phyloP scores from a whole-genome alignment of 306 rosid genomes.

The Calophaca sinica region DNA sequence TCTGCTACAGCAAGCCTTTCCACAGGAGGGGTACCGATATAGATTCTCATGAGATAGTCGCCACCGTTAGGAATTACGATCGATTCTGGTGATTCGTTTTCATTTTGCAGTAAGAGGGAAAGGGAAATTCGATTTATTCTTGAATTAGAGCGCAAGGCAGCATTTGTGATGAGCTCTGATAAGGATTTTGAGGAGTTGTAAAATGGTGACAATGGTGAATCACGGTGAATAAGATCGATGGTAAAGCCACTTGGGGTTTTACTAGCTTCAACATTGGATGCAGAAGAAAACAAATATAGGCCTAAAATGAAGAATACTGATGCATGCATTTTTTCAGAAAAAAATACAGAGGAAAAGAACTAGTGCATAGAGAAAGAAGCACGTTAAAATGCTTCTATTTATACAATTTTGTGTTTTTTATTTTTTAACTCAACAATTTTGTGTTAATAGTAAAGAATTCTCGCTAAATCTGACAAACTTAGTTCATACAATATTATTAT shows the following conservation, averaged over 20 bases:
- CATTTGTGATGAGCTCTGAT: neutral
- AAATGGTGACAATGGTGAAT: conserved; percentile 43
- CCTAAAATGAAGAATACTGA: neutral
- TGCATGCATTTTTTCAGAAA: neutral
- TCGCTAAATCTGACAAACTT: too few relatives aligned
- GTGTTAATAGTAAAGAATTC: too few relatives aligned
- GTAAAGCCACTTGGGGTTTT: conserved; percentile 9
- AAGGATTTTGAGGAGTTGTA: conserved; percentile 30
- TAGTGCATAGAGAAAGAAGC: neutral
- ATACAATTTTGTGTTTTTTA: neutral
- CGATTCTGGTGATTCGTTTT: neutral
- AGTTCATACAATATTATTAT: too few relatives aligned
- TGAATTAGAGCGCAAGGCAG: conserved; percentile 14
- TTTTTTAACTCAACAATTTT: too few relatives aligned
- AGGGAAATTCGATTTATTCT: neutral
- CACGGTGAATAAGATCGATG: conserved; percentile 43
- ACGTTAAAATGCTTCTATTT: neutral
- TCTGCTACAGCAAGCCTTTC: conserved; percentile 40
- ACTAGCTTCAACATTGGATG: neutral
- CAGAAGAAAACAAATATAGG: conserved; percentile 3
- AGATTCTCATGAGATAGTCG: conserved; percentile 40
- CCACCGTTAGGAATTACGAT: conserved; percentile 3
- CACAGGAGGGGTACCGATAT: conserved; percentile 44
- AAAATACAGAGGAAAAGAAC: neutral
- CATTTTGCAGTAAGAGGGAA: neutral